These are phyloP conservation scores for Xylaria multiplex DNA, from an alignment of 2,329 filamentous ascomycete species.

Conservation along the genomic window DNA sequence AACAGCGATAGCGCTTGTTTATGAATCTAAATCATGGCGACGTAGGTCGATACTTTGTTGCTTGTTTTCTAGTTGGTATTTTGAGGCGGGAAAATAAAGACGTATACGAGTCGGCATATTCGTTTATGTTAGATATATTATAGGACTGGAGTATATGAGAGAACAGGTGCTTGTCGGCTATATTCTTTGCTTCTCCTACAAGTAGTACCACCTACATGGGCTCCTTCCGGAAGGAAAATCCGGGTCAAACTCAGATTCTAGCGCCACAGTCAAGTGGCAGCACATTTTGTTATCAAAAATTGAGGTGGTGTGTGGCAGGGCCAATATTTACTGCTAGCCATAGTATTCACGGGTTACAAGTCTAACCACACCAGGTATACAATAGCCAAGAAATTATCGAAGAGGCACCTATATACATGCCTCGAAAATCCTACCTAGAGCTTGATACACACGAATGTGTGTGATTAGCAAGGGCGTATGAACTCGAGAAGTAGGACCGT, in stretches of 20 bases:
- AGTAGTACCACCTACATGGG: not conserved
- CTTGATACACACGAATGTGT: not conserved
- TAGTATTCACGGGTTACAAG: not conserved
- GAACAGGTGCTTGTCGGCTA: not conserved
- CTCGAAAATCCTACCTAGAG: not conserved
- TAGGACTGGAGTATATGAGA: not conserved
- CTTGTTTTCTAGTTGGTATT: not conserved
- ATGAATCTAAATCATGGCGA: constrained; percentile 5
- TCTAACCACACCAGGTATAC: not conserved
- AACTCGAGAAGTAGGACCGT: not conserved
- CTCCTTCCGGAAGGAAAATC: not conserved
- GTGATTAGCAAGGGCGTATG: not conserved
- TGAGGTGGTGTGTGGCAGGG: not conserved
- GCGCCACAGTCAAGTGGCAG: not conserved
- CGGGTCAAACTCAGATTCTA: not conserved
- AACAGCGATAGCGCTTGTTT: constrained; percentile 12
- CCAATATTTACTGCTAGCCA: not conserved
- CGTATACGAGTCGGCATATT: not conserved
- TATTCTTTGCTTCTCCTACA: not conserved
- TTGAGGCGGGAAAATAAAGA: not conserved
- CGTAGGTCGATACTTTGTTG: not conserved
- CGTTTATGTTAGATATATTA: not conserved
- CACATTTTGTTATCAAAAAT: not conserved
- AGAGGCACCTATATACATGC: too few species aligned
- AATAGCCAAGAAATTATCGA: not conserved